Evolutionary conservation across 768 basidiomycete genomes (phyloP).

Genomic region (Mrakia frigida): DNA sequence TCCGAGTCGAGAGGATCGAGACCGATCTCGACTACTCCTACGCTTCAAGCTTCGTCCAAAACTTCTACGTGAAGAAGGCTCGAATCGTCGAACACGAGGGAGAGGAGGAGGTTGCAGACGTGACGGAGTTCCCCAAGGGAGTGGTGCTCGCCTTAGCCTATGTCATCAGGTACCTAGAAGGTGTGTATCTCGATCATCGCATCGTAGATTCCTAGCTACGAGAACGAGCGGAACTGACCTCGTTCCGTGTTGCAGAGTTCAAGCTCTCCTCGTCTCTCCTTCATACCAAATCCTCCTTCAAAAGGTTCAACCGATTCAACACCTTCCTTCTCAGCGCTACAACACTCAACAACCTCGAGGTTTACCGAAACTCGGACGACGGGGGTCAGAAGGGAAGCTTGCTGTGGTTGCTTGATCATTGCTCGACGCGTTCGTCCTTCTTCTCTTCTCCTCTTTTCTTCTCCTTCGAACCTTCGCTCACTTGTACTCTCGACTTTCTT

Average conservation of each 20-base stretch:
- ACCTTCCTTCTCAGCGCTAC: constrained; percentile 64
- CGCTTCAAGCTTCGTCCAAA: constrained; percentile 62
- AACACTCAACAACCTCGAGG: constrained; percentile 65
- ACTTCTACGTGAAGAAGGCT: constrained; percentile 59
- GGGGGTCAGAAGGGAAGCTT: constrained; percentile 67
- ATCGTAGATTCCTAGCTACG: neutral
- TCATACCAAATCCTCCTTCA: constrained; percentile 67
- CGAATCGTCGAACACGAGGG: constrained; percentile 45
- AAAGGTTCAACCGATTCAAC: constrained; percentile 40
- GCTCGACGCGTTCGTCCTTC: constrained; percentile 53
- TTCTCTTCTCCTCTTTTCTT: too few species aligned
- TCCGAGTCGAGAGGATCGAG: constrained; percentile 62
- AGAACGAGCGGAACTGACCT: too few species aligned
- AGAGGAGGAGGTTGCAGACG: constrained; percentile 33
- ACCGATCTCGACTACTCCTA: constrained; percentile 57
- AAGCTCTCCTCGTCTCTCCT: constrained; percentile 70
- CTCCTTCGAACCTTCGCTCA: too few species aligned
- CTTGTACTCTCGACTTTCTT: too few species aligned
- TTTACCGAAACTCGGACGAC: constrained; percentile 88
- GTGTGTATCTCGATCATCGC: constrained; percentile 34
- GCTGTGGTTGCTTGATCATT: constrained; percentile 78
- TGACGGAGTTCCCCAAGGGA: constrained; percentile 41
- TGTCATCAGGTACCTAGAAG: constrained; percentile 41
- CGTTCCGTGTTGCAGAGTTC: constrained; percentile 54
- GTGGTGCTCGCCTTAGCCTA: constrained; percentile 39